A percentile compares a stretch with the other conserved stretches of the same genome.
Conservation (phyloP, 2,329 filamentous ascomycete genomes). For the Elsinoe perseae region DNA sequence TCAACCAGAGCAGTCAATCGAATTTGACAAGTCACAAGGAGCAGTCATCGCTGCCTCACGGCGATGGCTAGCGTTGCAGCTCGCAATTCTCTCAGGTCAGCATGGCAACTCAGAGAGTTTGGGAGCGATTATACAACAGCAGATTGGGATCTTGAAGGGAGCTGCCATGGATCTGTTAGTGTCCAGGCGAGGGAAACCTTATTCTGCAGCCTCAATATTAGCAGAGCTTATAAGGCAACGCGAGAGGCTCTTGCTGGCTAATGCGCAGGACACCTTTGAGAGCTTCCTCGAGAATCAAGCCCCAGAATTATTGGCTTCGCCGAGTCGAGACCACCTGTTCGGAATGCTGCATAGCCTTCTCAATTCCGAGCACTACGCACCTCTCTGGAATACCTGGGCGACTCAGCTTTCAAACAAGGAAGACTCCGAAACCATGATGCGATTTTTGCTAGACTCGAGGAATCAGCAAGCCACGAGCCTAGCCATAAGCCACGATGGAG, state of each 20-base stretch:
- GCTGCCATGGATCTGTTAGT: conserved; percentile 45
- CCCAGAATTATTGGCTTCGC: conserved; percentile 55
- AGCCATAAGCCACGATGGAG: background rate
- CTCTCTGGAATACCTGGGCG: conserved; percentile 19
- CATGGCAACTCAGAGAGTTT: conserved; percentile 23
- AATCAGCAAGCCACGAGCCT: background rate
- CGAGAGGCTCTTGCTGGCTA: conserved; percentile 34
- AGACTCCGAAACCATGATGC: background rate
- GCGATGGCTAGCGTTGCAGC: conserved; percentile 54
- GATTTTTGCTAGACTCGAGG: background rate
- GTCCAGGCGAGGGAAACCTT: conserved; percentile 56
- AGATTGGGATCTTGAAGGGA: conserved; percentile 38
- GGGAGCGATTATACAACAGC: conserved; percentile 26
- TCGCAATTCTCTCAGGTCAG: conserved; percentile 29
- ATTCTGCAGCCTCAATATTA: conserved; percentile 54
- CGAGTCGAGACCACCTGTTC: conserved; percentile 60
- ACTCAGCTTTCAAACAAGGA: background rate
- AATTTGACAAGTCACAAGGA: conserved; percentile 65
- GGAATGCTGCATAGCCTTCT: conserved; percentile 52
- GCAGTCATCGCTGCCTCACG: conserved; percentile 57
- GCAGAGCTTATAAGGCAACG: conserved; percentile 44
- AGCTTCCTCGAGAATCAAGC: conserved; percentile 50
- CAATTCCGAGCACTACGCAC: conserved; percentile 28
- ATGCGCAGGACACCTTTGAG: conserved; percentile 36
- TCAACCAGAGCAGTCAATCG: conserved; percentile 72